These are phyloP conservation scores for Anisodus tanguticus DNA, from an alignment of 257 asterid genomes.

Conservation along the genomic window DNA sequence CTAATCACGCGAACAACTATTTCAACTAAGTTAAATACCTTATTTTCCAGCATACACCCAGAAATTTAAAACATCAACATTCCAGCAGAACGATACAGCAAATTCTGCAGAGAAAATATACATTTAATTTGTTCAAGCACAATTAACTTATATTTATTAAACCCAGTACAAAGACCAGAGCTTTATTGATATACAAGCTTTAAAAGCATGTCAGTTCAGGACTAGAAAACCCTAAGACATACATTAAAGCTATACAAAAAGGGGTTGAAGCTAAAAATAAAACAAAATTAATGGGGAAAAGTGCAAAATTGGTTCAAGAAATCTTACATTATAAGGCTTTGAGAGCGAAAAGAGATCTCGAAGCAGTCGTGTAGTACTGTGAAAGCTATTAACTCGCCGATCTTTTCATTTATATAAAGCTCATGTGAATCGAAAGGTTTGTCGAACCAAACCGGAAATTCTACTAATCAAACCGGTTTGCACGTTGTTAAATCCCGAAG, in stretches of 20 bases:
- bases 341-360: not conserved
- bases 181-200: not conserved
- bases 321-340: not conserved
- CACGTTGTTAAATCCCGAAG: too few species aligned
- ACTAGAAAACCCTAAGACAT: not conserved
- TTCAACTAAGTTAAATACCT: too few species aligned
- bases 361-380: not conserved
- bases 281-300: not conserved
- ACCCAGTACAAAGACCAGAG: not conserved
- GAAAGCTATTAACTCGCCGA: not conserved
- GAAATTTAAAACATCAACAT: not conserved
- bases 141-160: not conserved
- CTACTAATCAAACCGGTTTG: not conserved
- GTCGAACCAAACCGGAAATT: not conserved
- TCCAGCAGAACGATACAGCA: not conserved
- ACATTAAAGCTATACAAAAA: not conserved
- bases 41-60: too few species aligned
- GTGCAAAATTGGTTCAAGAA: not conserved
- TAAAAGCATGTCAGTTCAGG: not conserved
- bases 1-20: too few species aligned
- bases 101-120: not conserved
- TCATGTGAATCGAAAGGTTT: not conserved
- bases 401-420: not conserved
- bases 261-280: not conserved
- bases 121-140: not conserved